A percentile compares a stretch with the other conserved stretches of the same genome.
phyloP scores from a whole-genome alignment of 2,329 filamentous ascomycete species.

The Hypoxylon sp. region DNA sequence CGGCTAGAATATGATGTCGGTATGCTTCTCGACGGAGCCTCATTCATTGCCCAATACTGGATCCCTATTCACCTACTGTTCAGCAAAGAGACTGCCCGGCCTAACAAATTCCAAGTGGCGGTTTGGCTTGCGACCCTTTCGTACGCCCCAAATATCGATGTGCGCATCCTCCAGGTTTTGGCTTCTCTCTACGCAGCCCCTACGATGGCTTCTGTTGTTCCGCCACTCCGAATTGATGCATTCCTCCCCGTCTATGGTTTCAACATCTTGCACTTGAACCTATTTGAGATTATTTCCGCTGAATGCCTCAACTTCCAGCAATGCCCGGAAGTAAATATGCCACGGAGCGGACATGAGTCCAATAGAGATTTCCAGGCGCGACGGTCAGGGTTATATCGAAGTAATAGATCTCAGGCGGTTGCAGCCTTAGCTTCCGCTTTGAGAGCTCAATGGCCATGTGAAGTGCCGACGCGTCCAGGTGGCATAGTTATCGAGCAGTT shows the following conservation, averaged over 20 bases:
- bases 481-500: not conserved
- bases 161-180: slow-evolving; percentile 32
- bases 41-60: slow-evolving; percentile 21
- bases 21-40: slow-evolving; percentile 1
- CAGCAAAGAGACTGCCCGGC: not conserved
- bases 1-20: slow-evolving; percentile 21
- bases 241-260: slow-evolving; percentile 2
- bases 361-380: not conserved
- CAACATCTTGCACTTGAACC: not conserved
- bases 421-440: not conserved
- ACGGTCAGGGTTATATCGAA: not conserved
- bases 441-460: slow-evolving; percentile 29
- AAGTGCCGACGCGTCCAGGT: not conserved
- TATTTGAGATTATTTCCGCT: not conserved
- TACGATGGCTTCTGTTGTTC: slow-evolving; percentile 8
- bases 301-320: not conserved
- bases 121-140: slow-evolving; percentile 39
- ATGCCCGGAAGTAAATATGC: slow-evolving; percentile 8
- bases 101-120: slow-evolving; percentile 32
- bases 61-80: slow-evolving; percentile 13
- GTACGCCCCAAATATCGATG: slow-evolving; percentile 12
- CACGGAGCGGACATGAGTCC: not conserved
- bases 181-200: slow-evolving; percentile 24
- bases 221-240: not conserved
- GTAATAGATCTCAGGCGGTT: not conserved